Evolutionary conservation across 306 rosid genomes (phyloP), one percentile per base, ranked within the genome.

Genomic region (Trichosanthes truncata): DNA sequence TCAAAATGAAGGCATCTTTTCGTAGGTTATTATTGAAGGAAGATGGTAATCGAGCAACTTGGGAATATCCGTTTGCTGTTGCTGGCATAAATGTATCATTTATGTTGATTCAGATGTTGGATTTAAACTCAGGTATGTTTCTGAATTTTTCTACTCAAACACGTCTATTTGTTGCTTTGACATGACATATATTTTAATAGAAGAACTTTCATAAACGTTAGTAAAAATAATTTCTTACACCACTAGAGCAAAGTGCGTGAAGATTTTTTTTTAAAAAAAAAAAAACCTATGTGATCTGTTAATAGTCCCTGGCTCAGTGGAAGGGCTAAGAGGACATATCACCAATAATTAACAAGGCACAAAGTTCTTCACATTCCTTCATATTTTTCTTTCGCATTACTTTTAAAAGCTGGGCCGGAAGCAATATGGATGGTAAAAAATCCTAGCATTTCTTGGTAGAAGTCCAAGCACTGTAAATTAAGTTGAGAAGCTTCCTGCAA

Each of bases 21-120:
- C 96, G 84, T 83, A 93, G 92, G 95, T 83, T 95, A 83, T 80
- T 95, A 85, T 79, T 84, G 71, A 95, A 95, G 91, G 87, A 88
- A 89, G 99, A 71, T 3, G 99, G 99, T 73, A 66, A 80, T 0
- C 89, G 97, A 78, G 97, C 97, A 71, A 88, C 86, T n/a, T 95
- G 97, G 97, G 99, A 95, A 82, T 95, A 95, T 82, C 99, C 99
- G 23, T 95, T 95, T 82, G 97, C 97, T 73, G 99, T 86, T 82
- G 99, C 99, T 35, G 99, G 99, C 84, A 88, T 93, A 59, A 95
- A 95, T 66, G 81, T 95, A 76, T 87, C 99, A 35, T 93, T 84
- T 83, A 95, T 95, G 99, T 80, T 95, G 87, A 90, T 90, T 81
- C 92, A 86, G 84, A 90, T 95, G 97, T 85, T 95, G 87, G 99